Evolutionary conservation across 83 land plant species (phyloP).

Genomic region (Isoetes engelmannii): DNA sequence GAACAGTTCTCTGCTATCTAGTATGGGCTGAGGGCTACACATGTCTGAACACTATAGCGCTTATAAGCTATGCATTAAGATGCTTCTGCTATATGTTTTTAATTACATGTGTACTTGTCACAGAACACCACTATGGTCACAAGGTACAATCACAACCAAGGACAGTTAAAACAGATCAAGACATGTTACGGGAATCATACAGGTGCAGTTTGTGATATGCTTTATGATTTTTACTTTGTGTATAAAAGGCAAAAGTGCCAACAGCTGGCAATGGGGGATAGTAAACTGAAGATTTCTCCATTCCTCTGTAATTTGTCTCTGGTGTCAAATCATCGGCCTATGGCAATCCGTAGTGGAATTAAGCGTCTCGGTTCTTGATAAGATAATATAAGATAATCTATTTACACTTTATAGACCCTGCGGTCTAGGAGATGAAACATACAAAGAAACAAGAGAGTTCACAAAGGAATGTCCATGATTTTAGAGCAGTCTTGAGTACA

Average conservation of each 20-base stretch:
- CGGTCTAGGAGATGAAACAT: no score
- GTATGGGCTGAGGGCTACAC: constrained; percentile 45
- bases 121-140: constrained; percentile 50
- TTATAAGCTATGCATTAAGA: background rate
- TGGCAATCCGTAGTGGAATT: background rate
- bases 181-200: constrained; percentile 78
- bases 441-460: no score
- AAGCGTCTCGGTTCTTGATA: no score
- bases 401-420: no score
- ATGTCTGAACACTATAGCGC: constrained; percentile 30
- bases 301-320: background rate
- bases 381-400: no score
- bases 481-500: no score
- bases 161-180: constrained; percentile 73
- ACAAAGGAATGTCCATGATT: no score
- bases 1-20: constrained; percentile 32
- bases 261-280: background rate
- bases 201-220: constrained; percentile 31
- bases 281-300: background rate
- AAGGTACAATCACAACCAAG: constrained; percentile 10
- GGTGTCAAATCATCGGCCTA: background rate
- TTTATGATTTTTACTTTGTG: background rate
- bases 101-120: constrained; percentile 13
- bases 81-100: background rate
- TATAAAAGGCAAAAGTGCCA: background rate